These are phyloP conservation scores for Larix kaempferi DNA, from an alignment of 75 land plant genomes.

Conservation along the genomic window DNA sequence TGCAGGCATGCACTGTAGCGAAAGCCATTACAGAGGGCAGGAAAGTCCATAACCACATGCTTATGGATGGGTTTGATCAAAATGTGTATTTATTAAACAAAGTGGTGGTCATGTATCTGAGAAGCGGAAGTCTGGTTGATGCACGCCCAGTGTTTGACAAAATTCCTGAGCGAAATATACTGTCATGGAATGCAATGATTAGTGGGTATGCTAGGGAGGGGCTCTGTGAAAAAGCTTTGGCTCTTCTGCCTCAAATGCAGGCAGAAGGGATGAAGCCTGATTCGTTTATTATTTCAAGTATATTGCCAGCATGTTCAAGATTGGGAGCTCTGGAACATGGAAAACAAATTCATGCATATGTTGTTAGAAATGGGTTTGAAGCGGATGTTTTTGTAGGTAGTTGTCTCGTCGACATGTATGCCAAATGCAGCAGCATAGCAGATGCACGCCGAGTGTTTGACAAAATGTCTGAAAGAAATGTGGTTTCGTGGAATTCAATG, in stretches of 20 bases:
- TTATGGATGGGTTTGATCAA: conserved; percentile 30
- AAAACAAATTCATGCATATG: conserved; percentile 41
- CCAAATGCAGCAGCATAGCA: conserved; percentile 48
- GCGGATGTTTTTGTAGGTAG: conserved; percentile 38
- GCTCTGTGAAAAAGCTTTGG: conserved; percentile 32
- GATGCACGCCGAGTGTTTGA: too few relatives aligned
- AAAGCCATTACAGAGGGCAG: conserved; percentile 24
- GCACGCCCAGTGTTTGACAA: conserved; percentile 43
- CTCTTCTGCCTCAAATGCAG: conserved; percentile 40
- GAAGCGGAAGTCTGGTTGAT: conserved; percentile 41
- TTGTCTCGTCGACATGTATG: conserved; percentile 58
- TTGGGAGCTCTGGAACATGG: conserved; percentile 34
- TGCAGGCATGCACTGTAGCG: neutral
- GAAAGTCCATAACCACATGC: conserved; percentile 45
- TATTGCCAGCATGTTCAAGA: conserved; percentile 44
- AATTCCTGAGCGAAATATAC: conserved; percentile 32
- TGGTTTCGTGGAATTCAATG: too few relatives aligned
- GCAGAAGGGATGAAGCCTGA: conserved; percentile 29
- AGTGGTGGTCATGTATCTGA: conserved; percentile 69
- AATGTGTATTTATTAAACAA: conserved; percentile 34
- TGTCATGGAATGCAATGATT: conserved; percentile 68
- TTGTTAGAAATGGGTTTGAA: conserved; percentile 19
- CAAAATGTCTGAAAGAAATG: too few relatives aligned
- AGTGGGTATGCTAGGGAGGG: conserved; percentile 58
- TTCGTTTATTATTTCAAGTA: conserved; percentile 37